A percentile compares a stretch with the other conserved stretches of the same genome.
Conservation (phyloP, 441 rosid species). For the Syzygium syzygioides region DNA sequence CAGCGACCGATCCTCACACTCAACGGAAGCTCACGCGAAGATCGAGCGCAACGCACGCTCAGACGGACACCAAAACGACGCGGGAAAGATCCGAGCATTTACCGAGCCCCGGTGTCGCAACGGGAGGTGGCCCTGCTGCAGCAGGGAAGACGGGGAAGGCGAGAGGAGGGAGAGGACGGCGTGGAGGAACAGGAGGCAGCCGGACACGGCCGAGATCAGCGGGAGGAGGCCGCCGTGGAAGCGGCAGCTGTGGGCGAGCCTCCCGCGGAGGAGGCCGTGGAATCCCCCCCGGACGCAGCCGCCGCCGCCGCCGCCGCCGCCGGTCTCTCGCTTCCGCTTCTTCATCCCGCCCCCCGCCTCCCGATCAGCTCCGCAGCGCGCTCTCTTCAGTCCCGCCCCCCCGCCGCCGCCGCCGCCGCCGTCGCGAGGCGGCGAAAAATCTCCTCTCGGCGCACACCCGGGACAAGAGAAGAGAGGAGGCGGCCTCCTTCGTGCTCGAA, state of each 20-base stretch:
- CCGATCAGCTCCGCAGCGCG: not conserved
- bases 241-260: constrained; percentile 27
- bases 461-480: not conserved
- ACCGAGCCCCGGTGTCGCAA: not conserved
- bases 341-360: constrained; percentile 20
- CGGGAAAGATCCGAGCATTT: not conserved
- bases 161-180: constrained; percentile 12
- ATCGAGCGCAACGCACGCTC: not conserved
- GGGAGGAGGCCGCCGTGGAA: constrained; percentile 36
- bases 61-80: not conserved
- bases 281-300: not conserved
- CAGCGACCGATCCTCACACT: not conserved
- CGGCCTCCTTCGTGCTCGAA: not conserved
- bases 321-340: constrained; percentile 34
- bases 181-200: constrained; percentile 5
- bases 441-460: not conserved
- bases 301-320: not conserved
- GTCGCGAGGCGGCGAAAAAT: not conserved
- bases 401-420: not conserved
- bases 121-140: not conserved
- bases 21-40: not conserved
- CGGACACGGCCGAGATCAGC: constrained; percentile 7
- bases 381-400: not conserved
- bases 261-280: constrained; percentile 18
- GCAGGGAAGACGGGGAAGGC: constrained; percentile 3